Evolutionary conservation across 1,139 yeast genomes (phyloP), one percentile per base, ranked within the genome.

Genomic region (Saccharomyces hybrid): DNA sequence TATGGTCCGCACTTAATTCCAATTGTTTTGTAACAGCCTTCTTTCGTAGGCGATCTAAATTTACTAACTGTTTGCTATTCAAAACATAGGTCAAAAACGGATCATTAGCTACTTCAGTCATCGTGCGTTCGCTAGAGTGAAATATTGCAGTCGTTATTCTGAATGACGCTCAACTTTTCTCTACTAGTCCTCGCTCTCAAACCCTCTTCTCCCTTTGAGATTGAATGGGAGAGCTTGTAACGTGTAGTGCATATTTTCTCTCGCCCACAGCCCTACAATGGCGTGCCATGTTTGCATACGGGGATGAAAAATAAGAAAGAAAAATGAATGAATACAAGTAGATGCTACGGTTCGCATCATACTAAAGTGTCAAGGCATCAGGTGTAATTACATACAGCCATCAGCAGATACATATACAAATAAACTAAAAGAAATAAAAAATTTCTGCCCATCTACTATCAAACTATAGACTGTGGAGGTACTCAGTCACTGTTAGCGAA

Each of bases 371-470:
- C 23, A 16, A 38, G 14, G 9, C 13, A 1, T 14, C 20, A 9
- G 14, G n/a, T 7, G 2, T 4, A 7, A 6, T 9, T 16, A 8
- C 5, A 16, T 13, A 20, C 23, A 20, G 23, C 23, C 23, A 20
- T 20, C 23, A 20, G 23, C 4, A 20, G 23, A 20, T 20, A 20
- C 23, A 20, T 20, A 20, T 20, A 20, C 23, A 20, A 20, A 20
- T 20, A 20, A 20, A 20, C 23, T 20, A 20, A 20, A 3, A 20
- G 4, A 20, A 20, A 20, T 20, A 20, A 20, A 20, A 56, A 53
- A 75, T 80, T 77, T 80, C 62, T 70, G 84, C 84, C 84, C 81
- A 71, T 75, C 84, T 80, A 80, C 84, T 80, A 80, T 80, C 84
- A 80, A 80, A 80, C 84, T 73, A 80, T 83, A 82, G 76, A 74